Base-by-base conservation (phyloP, 768 basidiomycete genomes). In the Calocybe cyanea region DNA sequence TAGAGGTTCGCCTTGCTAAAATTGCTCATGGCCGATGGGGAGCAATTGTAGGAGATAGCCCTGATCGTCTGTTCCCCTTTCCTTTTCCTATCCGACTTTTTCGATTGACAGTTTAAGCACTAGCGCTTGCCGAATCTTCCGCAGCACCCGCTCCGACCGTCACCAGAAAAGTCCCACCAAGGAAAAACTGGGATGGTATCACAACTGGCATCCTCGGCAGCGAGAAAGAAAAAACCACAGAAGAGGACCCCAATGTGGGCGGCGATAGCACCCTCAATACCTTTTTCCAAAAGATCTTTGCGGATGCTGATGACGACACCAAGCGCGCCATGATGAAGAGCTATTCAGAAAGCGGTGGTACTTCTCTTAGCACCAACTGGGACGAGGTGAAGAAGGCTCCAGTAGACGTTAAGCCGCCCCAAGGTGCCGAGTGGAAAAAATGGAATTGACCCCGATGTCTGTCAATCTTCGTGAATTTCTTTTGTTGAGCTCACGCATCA, bases 311-410 rank as follows among this genome's bases (percentile, higher is more conserved):
- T 55, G 89, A 92, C 0, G 90, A 99, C 57, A 91, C 94, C 11
- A 81, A 75, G 57, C 78, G 84, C 30, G 96, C 96, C 2, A 99
- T 99, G 93, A 83, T 97, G 83, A 99, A 99, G 77, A 94, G 91
- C 60, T 97, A 90, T 64, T 74, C 77, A 49, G 95, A 99, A 71
- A 92, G 89, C 54, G 92, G 92, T 6, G 96, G 96, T 7, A 99
- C 96, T 7, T 86, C 92, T 0, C 71, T 99, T 32, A 93, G 90
- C 68, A 99, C 95, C 0, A 92, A 96, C 63, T 99, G 95, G 95
- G 81, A 80, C 4, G 90, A 92, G 52, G 92, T 99, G 13, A 70
- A 63, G 50, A 87, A 86, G 69, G 72, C 48, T 7, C 71, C 65
- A 49, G 83, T 90, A 2, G 79, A 85, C 25, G 84, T 92, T 28